Conservation (phyloP, 2,329 filamentous ascomycete species). For the Fusarium abutilonis region DNA sequence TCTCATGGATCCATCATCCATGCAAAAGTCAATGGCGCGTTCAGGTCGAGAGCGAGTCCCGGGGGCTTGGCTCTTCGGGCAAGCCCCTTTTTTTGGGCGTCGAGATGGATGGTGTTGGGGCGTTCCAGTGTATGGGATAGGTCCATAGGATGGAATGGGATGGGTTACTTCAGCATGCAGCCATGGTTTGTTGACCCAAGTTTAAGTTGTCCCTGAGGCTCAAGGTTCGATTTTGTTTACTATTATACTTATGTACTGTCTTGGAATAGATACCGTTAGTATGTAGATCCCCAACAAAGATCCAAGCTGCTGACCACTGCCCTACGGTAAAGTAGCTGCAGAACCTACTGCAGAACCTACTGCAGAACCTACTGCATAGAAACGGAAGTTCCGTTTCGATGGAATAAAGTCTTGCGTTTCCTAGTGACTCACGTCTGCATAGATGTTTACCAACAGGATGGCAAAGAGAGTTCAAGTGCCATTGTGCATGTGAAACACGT, state of each 20-base stretch:
- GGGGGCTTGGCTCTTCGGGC: no score
- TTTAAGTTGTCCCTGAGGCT: slow-evolving; percentile 3
- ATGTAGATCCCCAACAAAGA: slow-evolving; percentile 12
- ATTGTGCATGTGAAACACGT: slow-evolving; percentile 1
- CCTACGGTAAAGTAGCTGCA: slow-evolving; percentile 13
- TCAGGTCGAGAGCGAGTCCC: not conserved
- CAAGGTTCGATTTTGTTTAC: slow-evolving; percentile 2
- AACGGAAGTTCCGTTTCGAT: no score
- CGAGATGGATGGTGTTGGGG: no score
- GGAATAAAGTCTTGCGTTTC: slow-evolving; percentile 1
- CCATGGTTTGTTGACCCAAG: no score
- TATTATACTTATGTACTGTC: not conserved
- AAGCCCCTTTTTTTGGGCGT: no score
- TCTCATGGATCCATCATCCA: not conserved
- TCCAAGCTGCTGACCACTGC: slow-evolving; percentile 1
- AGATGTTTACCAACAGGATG: slow-evolving; percentile 7
- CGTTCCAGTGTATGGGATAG: no score
- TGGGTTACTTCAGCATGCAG: no score
- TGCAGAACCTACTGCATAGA: no score
- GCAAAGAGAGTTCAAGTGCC: not conserved
- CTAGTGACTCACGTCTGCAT: slow-evolving; percentile 5
- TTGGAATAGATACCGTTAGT: not conserved
- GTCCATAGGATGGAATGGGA: no score
- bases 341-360: not conserved
- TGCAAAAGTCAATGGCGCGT: slow-evolving; percentile 21